A percentile compares a stretch with the other conserved stretches of the same genome.
Evolutionary conservation across 257 asterid genomes (phyloP).

Genomic region (Asclepias syriaca): DNA sequence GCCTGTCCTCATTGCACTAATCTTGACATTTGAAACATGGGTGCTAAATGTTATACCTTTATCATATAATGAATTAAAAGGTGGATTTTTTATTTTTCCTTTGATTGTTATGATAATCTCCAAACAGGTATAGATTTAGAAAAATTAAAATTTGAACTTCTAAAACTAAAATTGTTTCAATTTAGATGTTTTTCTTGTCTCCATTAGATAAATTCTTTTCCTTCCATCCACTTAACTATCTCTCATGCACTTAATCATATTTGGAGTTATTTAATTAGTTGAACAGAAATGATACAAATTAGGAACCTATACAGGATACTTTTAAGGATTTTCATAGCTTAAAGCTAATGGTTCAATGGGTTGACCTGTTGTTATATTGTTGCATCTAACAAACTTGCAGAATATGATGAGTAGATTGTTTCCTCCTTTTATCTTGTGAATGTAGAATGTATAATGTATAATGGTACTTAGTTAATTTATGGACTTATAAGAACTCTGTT

Average conservation of each 20-base stretch:
- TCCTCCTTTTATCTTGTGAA: neutral
- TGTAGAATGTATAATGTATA: neutral
- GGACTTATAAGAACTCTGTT: neutral
- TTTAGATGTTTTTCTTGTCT: neutral
- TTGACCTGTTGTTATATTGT: neutral
- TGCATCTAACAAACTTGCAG: neutral
- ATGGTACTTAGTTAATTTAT: neutral
- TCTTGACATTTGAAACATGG: neutral
- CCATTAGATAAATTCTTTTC: neutral
- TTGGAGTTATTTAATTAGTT: neutral
- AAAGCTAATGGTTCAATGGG: neutral
- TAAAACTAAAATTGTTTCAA: neutral
- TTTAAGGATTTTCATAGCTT: neutral
- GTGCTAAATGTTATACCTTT: no score
- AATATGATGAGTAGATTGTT: neutral
- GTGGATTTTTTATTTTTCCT: no score
- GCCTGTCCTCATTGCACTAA: no score
- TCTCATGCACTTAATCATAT: neutral
- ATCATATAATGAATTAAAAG: no score
- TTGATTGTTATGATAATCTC: neutral
- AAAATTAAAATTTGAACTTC: neutral
- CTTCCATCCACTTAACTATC: neutral
- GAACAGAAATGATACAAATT: neutral
- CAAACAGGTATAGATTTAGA: neutral
- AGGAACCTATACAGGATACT: neutral